phyloP scores from a whole-genome alignment of 257 asterid genomes.

The Verbena officinalis region DNA sequence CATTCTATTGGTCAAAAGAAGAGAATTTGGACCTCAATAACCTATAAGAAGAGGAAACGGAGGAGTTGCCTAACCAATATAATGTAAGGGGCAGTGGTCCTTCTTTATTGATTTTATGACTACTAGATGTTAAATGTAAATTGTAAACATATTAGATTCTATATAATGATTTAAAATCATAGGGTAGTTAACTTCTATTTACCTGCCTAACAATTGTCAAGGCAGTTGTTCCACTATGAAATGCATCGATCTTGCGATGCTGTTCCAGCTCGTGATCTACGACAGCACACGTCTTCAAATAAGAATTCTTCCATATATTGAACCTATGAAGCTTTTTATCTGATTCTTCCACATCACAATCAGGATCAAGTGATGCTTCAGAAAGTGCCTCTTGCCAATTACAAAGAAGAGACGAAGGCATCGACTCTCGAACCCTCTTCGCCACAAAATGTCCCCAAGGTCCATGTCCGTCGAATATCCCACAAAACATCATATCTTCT shows the following conservation, averaged over 20 bases:
- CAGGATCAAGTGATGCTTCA: conserved; percentile 62
- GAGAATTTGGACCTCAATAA: too few species aligned
- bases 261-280: conserved; percentile 77
- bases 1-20: too few species aligned
- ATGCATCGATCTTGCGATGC: conserved; percentile 76
- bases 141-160: too few species aligned
- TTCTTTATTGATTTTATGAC: too few species aligned
- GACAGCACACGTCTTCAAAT: conserved; percentile 81
- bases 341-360: conserved; percentile 47
- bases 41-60: too few species aligned
- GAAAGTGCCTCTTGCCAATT: conserved; percentile 78
- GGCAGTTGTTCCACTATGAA: conserved; percentile 90
- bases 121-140: too few species aligned
- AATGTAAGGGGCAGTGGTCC: too few species aligned
- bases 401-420: conserved; percentile 70
- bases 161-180: not conserved
- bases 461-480: conserved; percentile 97
- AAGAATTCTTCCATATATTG: conserved; percentile 83
- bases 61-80: too few species aligned
- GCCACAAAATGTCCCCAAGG: conserved; percentile 98
- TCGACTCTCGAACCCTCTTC: conserved; percentile 75
- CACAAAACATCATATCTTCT: conserved; percentile 91
- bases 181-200: conserved; percentile 19
- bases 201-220: conserved; percentile 90
- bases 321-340: conserved; percentile 59